Conservation (phyloP, 108 stramenopile genomes). For the Mediolabrus comicus region DNA sequence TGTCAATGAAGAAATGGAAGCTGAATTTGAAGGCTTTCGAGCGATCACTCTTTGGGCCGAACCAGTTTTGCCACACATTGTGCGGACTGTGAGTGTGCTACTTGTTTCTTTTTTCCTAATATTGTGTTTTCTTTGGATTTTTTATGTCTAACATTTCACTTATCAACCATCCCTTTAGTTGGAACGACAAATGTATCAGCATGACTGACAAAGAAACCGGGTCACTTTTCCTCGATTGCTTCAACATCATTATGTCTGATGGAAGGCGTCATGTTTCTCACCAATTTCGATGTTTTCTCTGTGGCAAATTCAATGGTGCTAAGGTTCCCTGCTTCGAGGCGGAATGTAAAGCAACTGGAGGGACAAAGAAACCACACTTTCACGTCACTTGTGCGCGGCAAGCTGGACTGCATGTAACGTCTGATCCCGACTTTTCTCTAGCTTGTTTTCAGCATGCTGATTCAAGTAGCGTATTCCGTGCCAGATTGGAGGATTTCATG, state of each 20-base stretch:
- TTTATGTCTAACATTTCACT: constrained; percentile 2
- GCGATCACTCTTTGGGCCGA: constrained; percentile 56
- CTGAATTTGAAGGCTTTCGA: constrained; percentile 40
- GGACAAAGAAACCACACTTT: constrained; percentile 34
- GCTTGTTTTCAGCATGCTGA: constrained; percentile 71
- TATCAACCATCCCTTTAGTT: constrained; percentile 44
- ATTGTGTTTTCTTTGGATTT: not conserved
- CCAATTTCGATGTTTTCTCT: constrained; percentile 59
- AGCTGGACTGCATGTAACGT: constrained; percentile 72
- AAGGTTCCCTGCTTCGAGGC: constrained; percentile 60
- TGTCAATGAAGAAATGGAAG: constrained; percentile 61
- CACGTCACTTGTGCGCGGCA: constrained; percentile 84
- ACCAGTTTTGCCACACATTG: constrained; percentile 60
- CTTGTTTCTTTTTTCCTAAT: not conserved
- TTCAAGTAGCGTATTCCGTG: constrained; percentile 65
- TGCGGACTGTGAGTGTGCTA: constrained; percentile 73
- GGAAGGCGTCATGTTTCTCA: constrained; percentile 54
- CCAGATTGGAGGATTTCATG: constrained; percentile 77
- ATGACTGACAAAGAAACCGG: too few relatives aligned
- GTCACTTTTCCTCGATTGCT: constrained; percentile 44
- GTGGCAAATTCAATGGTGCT: constrained; percentile 59
- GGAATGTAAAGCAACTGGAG: constrained; percentile 43
- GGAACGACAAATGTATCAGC: constrained; percentile 41
- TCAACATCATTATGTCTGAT: constrained; percentile 66
- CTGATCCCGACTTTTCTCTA: constrained; percentile 19